Conservation (phyloP, 805 yeast species). For the Candida patagonica region DNA sequence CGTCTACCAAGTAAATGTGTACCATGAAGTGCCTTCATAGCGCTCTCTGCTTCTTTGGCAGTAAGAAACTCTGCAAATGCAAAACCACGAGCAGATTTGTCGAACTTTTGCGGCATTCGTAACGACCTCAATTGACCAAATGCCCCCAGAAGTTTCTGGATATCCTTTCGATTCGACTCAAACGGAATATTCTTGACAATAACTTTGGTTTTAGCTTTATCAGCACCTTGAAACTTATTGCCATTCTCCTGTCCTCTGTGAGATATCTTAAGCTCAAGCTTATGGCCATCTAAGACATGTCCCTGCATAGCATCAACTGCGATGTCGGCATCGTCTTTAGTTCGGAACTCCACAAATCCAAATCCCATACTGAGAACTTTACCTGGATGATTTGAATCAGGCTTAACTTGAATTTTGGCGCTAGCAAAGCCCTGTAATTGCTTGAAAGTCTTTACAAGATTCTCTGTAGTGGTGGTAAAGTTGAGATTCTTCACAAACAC, state of each 20-base stretch:
- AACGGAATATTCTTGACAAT: constrained; percentile 95
- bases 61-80: constrained; percentile 91
- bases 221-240: constrained; percentile 15
- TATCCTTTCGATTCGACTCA: constrained; percentile 87
- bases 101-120: constrained; percentile 92
- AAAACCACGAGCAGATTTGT: constrained; percentile 91
- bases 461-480: constrained; percentile 60
- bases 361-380: constrained; percentile 88
- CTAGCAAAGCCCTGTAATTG: constrained; percentile 69
- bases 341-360: constrained; percentile 86
- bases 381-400: constrained; percentile 67
- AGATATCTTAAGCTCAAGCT: constrained; percentile 78
- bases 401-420: constrained; percentile 78
- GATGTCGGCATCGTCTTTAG: constrained; percentile 65
- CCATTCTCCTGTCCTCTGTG: constrained; percentile 44
- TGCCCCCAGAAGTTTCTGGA: constrained; percentile 85
- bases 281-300: constrained; percentile 77
- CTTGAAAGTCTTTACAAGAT: constrained; percentile 53
- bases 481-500: constrained; percentile 87
- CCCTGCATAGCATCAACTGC: constrained; percentile 73
- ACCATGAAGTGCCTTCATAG: constrained; percentile 88
- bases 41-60: constrained; percentile 84
- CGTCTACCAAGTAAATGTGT: constrained; percentile 95
- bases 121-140: constrained; percentile 93
- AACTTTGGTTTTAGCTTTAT: constrained; percentile 42